Evolutionary conservation across 2,329 filamentous ascomycete species (phyloP).

Genomic region (Malbranchea cinnamomea): DNA sequence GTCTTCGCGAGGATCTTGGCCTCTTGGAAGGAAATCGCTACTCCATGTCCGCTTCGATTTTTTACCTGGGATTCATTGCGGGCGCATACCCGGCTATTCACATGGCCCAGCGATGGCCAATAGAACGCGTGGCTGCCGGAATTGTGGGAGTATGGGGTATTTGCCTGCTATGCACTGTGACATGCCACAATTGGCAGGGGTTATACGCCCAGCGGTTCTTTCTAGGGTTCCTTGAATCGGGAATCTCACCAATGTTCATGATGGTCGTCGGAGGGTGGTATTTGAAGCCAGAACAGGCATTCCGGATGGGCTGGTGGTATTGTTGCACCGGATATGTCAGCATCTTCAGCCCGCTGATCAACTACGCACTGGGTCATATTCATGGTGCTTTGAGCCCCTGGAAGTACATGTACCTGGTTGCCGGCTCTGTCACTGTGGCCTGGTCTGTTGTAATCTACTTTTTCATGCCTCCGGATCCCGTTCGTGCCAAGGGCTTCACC

Average conservation of each 20-base stretch:
- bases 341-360: conserved; percentile 47
- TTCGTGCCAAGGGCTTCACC: conserved; percentile 28
- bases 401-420: conserved; percentile 58
- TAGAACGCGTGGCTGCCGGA: conserved; percentile 31
- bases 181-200: conserved; percentile 34
- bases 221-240: conserved; percentile 45
- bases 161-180: conserved; percentile 2
- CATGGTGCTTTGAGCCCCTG: conserved; percentile 42
- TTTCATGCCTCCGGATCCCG: conserved; percentile 27
- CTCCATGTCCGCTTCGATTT: conserved; percentile 31
- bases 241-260: conserved; percentile 54
- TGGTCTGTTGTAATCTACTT: conserved; percentile 22
- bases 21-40: conserved; percentile 30
- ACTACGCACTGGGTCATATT: conserved; percentile 55
- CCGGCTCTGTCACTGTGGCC: conserved; percentile 46
- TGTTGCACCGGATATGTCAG: conserved; percentile 42
- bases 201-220: conserved; percentile 54
- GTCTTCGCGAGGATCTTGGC: conserved; percentile 26
- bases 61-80: conserved; percentile 36
- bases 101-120: conserved; percentile 31
- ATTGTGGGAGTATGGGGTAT: conserved; percentile 3
- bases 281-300: conserved; percentile 37
- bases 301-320: conserved; percentile 55
- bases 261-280: conserved; percentile 47
- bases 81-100: conserved; percentile 32